Conservation (phyloP, 1,284 basidiomycete species). For the Earliella scabrosa region DNA sequence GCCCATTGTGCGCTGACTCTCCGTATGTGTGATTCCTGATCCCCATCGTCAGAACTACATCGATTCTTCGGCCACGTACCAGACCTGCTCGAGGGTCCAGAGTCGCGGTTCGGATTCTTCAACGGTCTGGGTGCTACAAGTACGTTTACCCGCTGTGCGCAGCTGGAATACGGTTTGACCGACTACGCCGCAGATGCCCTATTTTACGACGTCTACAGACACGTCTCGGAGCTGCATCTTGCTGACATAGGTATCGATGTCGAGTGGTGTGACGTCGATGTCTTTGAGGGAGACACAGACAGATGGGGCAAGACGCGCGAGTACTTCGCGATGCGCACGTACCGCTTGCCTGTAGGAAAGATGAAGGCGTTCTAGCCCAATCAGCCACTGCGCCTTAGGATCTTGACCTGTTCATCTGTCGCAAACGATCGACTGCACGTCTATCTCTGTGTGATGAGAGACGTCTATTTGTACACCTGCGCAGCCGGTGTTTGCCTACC, state of each 20-base stretch:
- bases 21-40: constrained; percentile 1
- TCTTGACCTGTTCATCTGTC: no score
- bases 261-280: constrained; percentile 76
- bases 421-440: no score
- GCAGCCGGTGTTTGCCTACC: background rate
- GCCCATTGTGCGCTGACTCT: background rate
- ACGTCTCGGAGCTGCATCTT: constrained; percentile 86
- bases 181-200: constrained; percentile 61
- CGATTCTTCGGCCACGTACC: constrained; percentile 87
- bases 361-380: constrained; percentile 40
- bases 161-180: background rate
- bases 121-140: constrained; percentile 97
- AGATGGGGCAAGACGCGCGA: constrained; percentile 74
- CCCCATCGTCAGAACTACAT: constrained; percentile 59
- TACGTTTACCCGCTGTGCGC: constrained; percentile 39
- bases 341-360: constrained; percentile 62
- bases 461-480: background rate
- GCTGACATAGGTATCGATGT: constrained; percentile 78
- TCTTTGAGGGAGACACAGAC: constrained; percentile 48
- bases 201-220: constrained; percentile 93
- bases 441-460: no score
- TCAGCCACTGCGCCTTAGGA: no score
- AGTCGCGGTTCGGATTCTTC: constrained; percentile 93
- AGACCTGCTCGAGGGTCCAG: constrained; percentile 76
- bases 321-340: constrained; percentile 74